Base-by-base conservation (phyloP, 331 rosid species). In the Phaseolus coccineus region DNA sequence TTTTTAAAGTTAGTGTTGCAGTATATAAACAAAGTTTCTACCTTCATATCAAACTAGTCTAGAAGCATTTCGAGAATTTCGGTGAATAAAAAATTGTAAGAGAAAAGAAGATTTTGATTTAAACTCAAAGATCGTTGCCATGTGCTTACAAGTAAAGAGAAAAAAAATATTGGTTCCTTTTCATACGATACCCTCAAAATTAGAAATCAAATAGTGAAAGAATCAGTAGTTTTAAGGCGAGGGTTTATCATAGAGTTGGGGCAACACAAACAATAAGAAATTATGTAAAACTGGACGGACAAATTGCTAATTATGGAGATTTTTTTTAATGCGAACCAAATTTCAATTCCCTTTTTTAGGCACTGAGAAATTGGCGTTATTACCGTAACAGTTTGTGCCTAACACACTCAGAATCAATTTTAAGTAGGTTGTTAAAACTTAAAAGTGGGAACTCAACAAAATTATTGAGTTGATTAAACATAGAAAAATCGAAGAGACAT, bases 371-470 rank as follows among this genome's bases (percentile, higher is more conserved):
- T 35, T 35, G 39, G 39, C 39, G 39, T 35, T 35, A 6, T 35
- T 35, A 35, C 39, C 22, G 22, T 19, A 13, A 59, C 19, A 3
- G 22, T 61, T 61, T 59, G 16, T 5, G 16, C 46, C 13, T 33
- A 63, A 33, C 69, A 33, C 69, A 30, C 4, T 56, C 61, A 28
- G 3, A 46, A 55, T 22, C 19, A 48, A 14, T 15, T 11, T 12
- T 46, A 46, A 11, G 16, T 46, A 12, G 51, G 11, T 46, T 46
- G 51, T 46, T 46, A 11, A 31, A 76, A 69, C 47, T 42, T 80
- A 40, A 40, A 76, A 69, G 79, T 64, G 59, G 4, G 42, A 64
- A 80, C 69, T 42, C 69, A 64, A 80, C 33, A 13, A 39, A 22
- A 42, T 6, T 37, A 65, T 37, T 3, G 47, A 24, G 4, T 16